These are phyloP conservation scores for Candida albicans DNA, from an alignment of 1,139 yeast species.

Conservation along the genomic window DNA sequence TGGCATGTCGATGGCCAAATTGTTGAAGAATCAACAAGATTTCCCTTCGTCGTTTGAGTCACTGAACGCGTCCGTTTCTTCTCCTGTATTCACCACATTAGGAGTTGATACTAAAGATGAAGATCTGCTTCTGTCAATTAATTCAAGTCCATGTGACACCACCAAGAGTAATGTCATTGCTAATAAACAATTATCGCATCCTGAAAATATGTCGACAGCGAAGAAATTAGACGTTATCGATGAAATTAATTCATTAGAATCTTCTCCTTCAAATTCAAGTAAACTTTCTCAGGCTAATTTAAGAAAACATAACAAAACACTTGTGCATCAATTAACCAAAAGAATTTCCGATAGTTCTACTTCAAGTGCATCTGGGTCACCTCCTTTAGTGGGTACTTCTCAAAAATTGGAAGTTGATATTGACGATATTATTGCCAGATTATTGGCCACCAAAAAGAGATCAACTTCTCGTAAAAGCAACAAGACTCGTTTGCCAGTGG, in stretches of 20 bases:
- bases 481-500: conserved; percentile 45
- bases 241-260: conserved; percentile 36
- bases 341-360: conserved; percentile 16
- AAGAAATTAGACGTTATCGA: conserved; percentile 44
- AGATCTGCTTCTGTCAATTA: conserved; percentile 44
- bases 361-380: conserved; percentile 26
- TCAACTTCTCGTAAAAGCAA: conserved; percentile 30
- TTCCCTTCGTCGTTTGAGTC: conserved; percentile 42
- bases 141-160: conserved; percentile 18
- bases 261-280: conserved; percentile 36
- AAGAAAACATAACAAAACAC: conserved; percentile 9
- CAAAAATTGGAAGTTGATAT: conserved; percentile 39
- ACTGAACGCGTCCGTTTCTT: conserved; percentile 24
- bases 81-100: conserved; percentile 41
- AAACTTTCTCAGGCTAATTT: conserved; percentile 14
- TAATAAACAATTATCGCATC: neutral
- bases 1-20: conserved; percentile 46
- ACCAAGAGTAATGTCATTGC: neutral
- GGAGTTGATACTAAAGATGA: conserved; percentile 28
- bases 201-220: conserved; percentile 11
- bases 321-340: conserved; percentile 7
- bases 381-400: conserved; percentile 24
- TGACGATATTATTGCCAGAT: conserved; percentile 55
- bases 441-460: conserved; percentile 42
- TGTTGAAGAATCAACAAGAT: conserved; percentile 26